phyloP scores from a whole-genome alignment of 768 basidiomycete genomes.

The Kwoniella newhampshirensis region DNA sequence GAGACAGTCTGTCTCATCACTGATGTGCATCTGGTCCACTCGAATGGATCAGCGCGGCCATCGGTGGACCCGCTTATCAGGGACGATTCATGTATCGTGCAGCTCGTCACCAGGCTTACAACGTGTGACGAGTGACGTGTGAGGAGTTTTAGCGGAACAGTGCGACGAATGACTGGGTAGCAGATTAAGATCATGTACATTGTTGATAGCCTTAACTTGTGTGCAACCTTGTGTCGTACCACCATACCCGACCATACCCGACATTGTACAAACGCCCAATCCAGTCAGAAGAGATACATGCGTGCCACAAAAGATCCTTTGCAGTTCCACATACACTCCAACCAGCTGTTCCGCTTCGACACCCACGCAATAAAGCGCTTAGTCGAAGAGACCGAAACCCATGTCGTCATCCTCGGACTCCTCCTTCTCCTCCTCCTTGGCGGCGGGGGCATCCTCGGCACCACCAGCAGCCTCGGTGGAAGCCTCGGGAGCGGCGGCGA shows the following conservation, averaged over 20 bases:
- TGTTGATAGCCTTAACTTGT: too few species aligned
- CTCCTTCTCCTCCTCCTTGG: conserved; percentile 70
- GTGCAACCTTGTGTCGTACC: too few species aligned
- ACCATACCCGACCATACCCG: background rate
- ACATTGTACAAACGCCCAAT: background rate
- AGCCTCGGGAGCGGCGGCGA: conserved; percentile 67
- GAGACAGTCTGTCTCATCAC: too few species aligned
- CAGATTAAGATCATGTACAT: too few species aligned
- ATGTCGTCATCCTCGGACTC: conserved; percentile 53
- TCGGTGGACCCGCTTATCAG: conserved; percentile 36
- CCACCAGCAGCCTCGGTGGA: conserved; percentile 56
- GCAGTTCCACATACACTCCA: conserved; percentile 2
- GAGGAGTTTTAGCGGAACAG: too few species aligned
- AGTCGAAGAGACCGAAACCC: conserved; percentile 55
- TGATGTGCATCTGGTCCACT: too few species aligned
- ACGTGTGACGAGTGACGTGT: conserved; percentile 29
- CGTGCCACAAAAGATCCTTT: background rate
- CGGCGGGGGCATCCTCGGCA: conserved; percentile 59
- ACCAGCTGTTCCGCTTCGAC: background rate
- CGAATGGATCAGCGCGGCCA: conserved; percentile 11
- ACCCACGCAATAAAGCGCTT: conserved; percentile 23
- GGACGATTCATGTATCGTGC: conserved; percentile 41
- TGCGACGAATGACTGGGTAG: too few species aligned
- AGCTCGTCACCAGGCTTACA: conserved; percentile 28
- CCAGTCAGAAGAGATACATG: conserved; percentile 12